Conservation (phyloP, 768 basidiomycete genomes). For the Tremella fuciformis region DNA sequence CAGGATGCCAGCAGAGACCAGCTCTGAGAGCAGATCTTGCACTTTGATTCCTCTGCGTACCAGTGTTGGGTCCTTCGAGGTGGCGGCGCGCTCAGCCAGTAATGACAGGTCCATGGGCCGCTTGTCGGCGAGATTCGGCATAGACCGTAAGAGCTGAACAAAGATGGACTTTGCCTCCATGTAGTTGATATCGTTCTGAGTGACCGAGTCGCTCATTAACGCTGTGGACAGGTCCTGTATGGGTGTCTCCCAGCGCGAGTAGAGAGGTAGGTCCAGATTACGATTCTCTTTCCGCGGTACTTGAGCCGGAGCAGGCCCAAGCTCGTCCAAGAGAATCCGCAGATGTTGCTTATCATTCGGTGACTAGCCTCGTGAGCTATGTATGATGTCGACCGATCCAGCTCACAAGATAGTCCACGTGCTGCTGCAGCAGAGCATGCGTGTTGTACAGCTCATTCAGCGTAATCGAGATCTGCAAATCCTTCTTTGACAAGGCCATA, state of each 20-base stretch:
- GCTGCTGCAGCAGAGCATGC: constrained; percentile 88
- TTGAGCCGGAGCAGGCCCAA: constrained; percentile 86
- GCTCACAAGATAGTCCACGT: constrained; percentile 86
- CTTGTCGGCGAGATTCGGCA: constrained; percentile 77
- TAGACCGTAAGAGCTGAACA: constrained; percentile 91
- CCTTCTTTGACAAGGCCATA: constrained; percentile 99
- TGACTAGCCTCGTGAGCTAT: constrained; percentile 60
- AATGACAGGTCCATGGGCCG: constrained; percentile 82
- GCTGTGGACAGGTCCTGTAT: constrained; percentile 96
- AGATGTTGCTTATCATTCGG: constrained; percentile 97
- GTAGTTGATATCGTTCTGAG: constrained; percentile 96
- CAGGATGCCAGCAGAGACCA: constrained; percentile 84
- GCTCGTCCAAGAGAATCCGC: constrained; percentile 92
- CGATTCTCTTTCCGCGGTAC: constrained; percentile 98
- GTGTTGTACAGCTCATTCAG: constrained; percentile 99
- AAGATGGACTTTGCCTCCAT: constrained; percentile 99
- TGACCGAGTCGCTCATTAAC: constrained; percentile 83
- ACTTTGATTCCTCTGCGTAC: constrained; percentile 98
- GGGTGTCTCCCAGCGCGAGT: constrained; percentile 98
- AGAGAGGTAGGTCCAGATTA: constrained; percentile 83
- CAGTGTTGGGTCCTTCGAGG: constrained; percentile 91
- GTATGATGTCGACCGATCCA: constrained; percentile 4
- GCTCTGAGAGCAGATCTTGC: constrained; percentile 95
- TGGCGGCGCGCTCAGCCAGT: constrained; percentile 92
- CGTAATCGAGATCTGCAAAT: constrained; percentile 95